These are phyloP conservation scores for Ceratopteris richardii DNA, from an alignment of 75 land plant species.

Conservation along the genomic window DNA sequence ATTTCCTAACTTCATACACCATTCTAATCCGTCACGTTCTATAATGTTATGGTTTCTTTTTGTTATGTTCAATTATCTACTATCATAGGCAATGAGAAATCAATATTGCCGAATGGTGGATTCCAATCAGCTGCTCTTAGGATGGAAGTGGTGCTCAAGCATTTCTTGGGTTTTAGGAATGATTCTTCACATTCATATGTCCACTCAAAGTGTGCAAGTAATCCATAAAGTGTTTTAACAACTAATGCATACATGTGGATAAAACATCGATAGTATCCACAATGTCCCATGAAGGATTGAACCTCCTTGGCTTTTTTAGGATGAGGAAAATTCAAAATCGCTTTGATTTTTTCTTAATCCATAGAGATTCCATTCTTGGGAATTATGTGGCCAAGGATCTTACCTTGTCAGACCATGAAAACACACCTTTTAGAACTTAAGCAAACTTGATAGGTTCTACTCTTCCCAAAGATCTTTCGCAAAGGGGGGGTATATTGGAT, in stretches of 20 bases:
- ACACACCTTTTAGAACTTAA: background rate
- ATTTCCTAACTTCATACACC: background rate
- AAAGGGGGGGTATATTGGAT: background rate
- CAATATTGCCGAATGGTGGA: background rate
- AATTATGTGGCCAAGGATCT: background rate
- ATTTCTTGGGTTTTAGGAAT: background rate
- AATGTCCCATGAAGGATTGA: background rate
- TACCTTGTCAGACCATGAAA: conserved; percentile 1
- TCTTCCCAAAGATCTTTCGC: background rate
- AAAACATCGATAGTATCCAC: background rate
- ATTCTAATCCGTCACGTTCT: background rate
- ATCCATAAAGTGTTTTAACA: background rate
- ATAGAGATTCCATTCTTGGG: background rate
- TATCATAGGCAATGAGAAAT: background rate
- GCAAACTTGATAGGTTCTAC: background rate
- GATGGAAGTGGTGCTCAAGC: background rate
- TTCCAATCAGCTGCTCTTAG: background rate
- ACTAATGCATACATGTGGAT: background rate
- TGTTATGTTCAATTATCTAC: background rate
- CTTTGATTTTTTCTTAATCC: background rate
- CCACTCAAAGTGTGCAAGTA: background rate
- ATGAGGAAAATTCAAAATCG: background rate
- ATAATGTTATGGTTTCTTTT: background rate
- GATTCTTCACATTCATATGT: background rate
- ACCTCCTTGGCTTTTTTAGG: background rate